Conservation (phyloP, 176 grass and related monocot genomes). For the Phoenix roebelenii region DNA sequence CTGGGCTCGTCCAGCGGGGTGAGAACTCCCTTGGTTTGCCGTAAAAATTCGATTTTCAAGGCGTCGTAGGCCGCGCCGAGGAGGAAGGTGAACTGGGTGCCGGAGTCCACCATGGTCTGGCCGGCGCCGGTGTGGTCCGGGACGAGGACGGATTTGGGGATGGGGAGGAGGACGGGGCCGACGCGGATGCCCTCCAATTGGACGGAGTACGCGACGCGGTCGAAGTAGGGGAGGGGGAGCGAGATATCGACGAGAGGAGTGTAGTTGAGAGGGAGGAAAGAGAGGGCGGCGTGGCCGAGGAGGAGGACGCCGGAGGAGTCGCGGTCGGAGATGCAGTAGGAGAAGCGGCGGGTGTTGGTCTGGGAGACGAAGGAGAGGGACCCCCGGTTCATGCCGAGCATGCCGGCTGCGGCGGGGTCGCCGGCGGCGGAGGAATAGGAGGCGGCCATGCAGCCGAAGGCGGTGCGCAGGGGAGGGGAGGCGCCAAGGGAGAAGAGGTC, state of each 20-base stretch:
- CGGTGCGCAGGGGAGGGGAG: constrained; percentile 40
- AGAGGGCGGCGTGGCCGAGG: constrained; percentile 67
- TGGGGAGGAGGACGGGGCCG: constrained; percentile 33
- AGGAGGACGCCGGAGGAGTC: constrained; percentile 76
- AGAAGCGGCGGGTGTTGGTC: constrained; percentile 70
- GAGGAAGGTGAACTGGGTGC: constrained; percentile 99
- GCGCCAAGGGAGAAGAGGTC: constrained; percentile 63
- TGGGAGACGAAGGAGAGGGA: constrained; percentile 82
- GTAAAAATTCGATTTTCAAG: constrained; percentile 56
- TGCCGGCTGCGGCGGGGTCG: constrained; percentile 31
- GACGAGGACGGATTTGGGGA: constrained; percentile 52
- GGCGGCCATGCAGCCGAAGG: constrained; percentile 74
- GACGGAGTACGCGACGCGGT: constrained; percentile 84
- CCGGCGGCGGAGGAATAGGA: constrained; percentile 54
- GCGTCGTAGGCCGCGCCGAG: constrained; percentile 65
- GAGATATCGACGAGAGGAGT: constrained; percentile 61
- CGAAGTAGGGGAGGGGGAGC: constrained; percentile 87
- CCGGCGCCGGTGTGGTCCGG: constrained; percentile 93
- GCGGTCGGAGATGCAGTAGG: constrained; percentile 95
- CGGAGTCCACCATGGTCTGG: constrained; percentile 96
- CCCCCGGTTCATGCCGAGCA: constrained; percentile 90
- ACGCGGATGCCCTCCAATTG: constrained; percentile 81
- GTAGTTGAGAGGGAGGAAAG: constrained; percentile 85
- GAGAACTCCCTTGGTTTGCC: constrained; percentile 36
- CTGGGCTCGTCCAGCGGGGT: constrained; percentile 33